A percentile compares a stretch with the other conserved stretches of the same genome.
These are phyloP conservation scores for Leucogyrophana mollusca DNA, from an alignment of 768 basidiomycete species.

Conservation along the genomic window DNA sequence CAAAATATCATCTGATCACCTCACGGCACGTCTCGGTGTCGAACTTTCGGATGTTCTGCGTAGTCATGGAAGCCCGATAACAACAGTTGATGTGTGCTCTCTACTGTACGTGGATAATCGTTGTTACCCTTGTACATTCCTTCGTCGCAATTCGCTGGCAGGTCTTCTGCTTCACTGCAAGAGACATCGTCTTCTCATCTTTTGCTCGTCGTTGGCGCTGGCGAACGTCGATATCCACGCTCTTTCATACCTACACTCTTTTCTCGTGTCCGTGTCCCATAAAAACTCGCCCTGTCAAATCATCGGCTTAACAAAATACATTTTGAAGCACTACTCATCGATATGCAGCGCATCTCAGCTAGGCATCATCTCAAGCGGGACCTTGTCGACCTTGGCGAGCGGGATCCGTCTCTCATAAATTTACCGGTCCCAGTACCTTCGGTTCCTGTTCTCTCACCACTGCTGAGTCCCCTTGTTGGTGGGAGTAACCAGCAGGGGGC, in stretches of 20 bases:
- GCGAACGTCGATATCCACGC: constrained; percentile 16
- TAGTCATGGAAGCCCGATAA: constrained; percentile 20
- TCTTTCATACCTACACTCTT: constrained; percentile 19
- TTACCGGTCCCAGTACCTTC: constrained; percentile 38
- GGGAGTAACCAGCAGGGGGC: constrained; percentile 11
- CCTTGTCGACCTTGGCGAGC: constrained; percentile 26
- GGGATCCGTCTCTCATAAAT: constrained; percentile 38
- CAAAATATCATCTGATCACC: constrained; percentile 1
- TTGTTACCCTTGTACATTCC: no score
- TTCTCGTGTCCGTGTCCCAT: constrained; percentile 6
- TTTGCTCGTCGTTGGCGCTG: constrained; percentile 7
- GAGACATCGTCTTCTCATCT: background rate
- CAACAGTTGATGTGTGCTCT: no score
- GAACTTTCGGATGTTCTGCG: constrained; percentile 4
- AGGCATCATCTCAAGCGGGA: constrained; percentile 13
- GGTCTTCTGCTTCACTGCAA: background rate
- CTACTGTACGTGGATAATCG: no score
- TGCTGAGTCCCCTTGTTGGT: constrained; percentile 35
- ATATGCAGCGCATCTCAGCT: constrained; percentile 13
- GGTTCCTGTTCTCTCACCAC: constrained; percentile 38
- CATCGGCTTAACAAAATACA: no score
- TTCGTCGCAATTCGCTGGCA: no score
- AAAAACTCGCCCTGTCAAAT: background rate
- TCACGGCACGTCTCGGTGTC: constrained; percentile 3
- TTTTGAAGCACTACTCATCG: background rate